phyloP scores from a whole-genome alignment of 2,329 filamentous ascomycete genomes.

The Curvularia spicifera region DNA sequence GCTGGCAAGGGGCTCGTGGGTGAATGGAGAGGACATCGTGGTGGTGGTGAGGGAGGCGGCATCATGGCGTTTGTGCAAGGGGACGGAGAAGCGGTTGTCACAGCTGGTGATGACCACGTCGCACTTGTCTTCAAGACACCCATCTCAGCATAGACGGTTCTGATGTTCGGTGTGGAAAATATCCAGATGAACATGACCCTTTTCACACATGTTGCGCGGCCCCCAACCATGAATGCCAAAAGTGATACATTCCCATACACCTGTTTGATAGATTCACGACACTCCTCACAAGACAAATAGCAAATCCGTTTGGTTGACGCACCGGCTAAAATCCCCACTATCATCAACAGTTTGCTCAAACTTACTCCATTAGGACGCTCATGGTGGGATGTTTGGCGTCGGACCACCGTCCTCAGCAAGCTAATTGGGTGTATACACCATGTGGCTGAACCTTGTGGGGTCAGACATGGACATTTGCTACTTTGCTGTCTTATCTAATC shows the following conservation, averaged over 20 bases:
- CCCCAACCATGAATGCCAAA: not conserved
- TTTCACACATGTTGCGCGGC: not conserved
- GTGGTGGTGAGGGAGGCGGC: slow-evolving; percentile 84
- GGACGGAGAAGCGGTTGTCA: slow-evolving; percentile 77
- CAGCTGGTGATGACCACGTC: slow-evolving; percentile 80
- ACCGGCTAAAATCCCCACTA: slow-evolving; percentile 8
- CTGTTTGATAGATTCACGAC: not conserved
- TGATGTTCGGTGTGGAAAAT: not conserved
- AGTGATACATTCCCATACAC: not conserved
- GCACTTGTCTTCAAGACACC: slow-evolving; percentile 38
- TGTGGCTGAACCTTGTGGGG: not conserved
- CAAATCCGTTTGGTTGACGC: not conserved
- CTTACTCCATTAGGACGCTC: slow-evolving; percentile 6
- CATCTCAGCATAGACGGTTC: slow-evolving; percentile 16
- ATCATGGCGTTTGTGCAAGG: slow-evolving; percentile 89
- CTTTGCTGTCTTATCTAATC: too few relatives aligned
- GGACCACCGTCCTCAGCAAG: not conserved
- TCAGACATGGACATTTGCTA: not conserved
- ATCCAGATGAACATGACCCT: not conserved
- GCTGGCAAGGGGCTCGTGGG: slow-evolving; percentile 74
- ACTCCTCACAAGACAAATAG: not conserved
- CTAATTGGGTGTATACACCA: not conserved
- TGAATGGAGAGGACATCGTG: slow-evolving; percentile 90
- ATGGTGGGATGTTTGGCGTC: not conserved
- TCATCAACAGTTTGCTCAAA: slow-evolving; percentile 3